Evolutionary conservation across 192 early-diverging fungal species (phyloP), one percentile per base, ranked within the genome.

Genomic region (Backusella liffmaniae): DNA sequence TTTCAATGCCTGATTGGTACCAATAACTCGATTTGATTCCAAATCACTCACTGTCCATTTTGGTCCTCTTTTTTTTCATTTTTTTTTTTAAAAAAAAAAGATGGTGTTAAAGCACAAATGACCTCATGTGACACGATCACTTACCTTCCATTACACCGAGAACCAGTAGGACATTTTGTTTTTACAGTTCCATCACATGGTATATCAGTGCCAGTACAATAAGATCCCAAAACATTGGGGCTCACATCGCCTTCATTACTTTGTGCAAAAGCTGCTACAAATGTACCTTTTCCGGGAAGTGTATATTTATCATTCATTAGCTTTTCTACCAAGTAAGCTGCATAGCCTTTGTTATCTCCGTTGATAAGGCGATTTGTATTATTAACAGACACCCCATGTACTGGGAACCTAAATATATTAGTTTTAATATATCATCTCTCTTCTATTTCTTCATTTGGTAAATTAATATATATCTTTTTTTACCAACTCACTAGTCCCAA

Each of bases 301-400:
- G 21, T 73, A 15, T 71, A 18, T 56, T 56, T 56, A 18, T 36
- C 66, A 73, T 80, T 80, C 67, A 77, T 75, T 37, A 12, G 8
- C 2, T 49, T 62, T 59, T 80, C 79, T 35, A 59, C 29, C 4
- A 72, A 16, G 73, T 80, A 77, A 16, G 76, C 69, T 13, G 79
- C 79, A 65, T 66, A 73, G 7, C 79, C 79, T 53, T 80, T 80
- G 37, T 80, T 80, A 67, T 80, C 79, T 10, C 76, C 75, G 39
- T 72, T 77, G 15, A 80, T 66, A 32, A 77, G 56, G 12, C 41
- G 69, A 39, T 80, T 80, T 5, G 76, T 77, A 59, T 77, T 74
- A 37, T 77, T 77, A 16, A 80, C 67, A 4, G 79, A 80, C 21
- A 73, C 72, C 7, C 76, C 66, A 56, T 80, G 79, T 0, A 80